A percentile compares a stretch with the other conserved stretches of the same genome.
Conservation (phyloP, 176 grass and related monocot species). For the Lolium rigidum region DNA sequence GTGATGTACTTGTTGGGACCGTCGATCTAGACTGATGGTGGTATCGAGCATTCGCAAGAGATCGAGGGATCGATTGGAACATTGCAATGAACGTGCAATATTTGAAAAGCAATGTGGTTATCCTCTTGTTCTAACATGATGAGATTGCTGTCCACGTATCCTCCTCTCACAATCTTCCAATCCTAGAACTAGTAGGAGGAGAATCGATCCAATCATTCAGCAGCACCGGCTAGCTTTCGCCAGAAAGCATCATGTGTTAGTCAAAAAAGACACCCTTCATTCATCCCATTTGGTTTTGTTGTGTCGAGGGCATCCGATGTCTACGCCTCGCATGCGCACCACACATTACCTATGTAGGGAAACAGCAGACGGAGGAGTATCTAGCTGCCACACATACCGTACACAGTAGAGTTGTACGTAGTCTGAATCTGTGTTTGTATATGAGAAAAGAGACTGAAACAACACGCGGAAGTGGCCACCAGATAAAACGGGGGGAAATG, state of each 20-base stretch:
- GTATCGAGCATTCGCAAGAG: not conserved
- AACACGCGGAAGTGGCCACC: not conserved
- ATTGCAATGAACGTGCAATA: not conserved
- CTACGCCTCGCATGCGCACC: slow-evolving; percentile 34
- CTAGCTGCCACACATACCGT: not conserved
- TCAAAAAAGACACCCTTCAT: slow-evolving; percentile 23
- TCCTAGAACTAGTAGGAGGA: not conserved
- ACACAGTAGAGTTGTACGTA: not conserved
- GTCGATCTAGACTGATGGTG: not conserved
- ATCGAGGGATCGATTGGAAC: too few species aligned
- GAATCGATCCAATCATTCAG: slow-evolving; percentile 19
- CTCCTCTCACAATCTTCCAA: not conserved
- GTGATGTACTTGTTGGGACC: too few species aligned
- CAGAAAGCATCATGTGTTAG: slow-evolving; percentile 19
- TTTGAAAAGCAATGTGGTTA: too few species aligned
- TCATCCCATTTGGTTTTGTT: not conserved
- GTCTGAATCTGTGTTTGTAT: not conserved
- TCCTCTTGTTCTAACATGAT: not conserved
- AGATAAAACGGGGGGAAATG: not conserved
- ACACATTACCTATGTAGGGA: not conserved
- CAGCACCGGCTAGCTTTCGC: not conserved
- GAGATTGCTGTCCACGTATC: not conserved
- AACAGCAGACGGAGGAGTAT: not conserved
- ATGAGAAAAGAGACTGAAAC: not conserved
- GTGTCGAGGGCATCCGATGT: slow-evolving; percentile 35